These are phyloP conservation scores for Herpomyces periplanetae DNA, from an alignment of 2,329 filamentous ascomycete genomes.

Conservation along the genomic window DNA sequence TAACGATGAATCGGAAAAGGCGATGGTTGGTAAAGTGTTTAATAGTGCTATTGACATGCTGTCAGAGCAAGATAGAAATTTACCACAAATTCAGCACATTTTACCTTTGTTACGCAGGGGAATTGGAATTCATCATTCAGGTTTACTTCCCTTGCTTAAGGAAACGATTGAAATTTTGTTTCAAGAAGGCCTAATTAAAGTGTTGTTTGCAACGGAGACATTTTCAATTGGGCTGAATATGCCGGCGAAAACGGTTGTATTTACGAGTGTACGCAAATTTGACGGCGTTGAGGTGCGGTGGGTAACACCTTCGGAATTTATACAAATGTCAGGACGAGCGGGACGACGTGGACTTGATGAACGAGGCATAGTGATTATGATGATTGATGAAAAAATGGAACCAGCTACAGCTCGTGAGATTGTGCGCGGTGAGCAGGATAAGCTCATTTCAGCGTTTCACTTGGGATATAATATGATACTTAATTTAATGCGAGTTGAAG, in stretches of 20 bases:
- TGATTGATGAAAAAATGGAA: slow-evolving; percentile 89
- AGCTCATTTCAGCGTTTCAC: slow-evolving; percentile 86
- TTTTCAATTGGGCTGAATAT: slow-evolving; percentile 97
- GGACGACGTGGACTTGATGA: slow-evolving; percentile 90
- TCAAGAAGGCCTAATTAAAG: slow-evolving; percentile 89
- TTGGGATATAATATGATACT: slow-evolving; percentile 97
- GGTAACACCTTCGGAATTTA: slow-evolving; percentile 74
- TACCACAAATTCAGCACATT: slow-evolving; percentile 68
- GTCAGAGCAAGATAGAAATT: slow-evolving; percentile 50
- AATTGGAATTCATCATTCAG: slow-evolving; percentile 89
- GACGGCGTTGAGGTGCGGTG: slow-evolving; percentile 45
- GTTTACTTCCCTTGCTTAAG: slow-evolving; percentile 71
- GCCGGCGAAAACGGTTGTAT: slow-evolving; percentile 97
- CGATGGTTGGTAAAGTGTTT: slow-evolving; percentile 77
- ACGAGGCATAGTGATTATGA: slow-evolving; percentile 95
- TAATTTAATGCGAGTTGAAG: slow-evolving; percentile 82
- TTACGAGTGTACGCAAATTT: slow-evolving; percentile 79
- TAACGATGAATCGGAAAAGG: slow-evolving; percentile 83
- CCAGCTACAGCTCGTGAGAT: slow-evolving; percentile 74
- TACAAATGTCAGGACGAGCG: slow-evolving; percentile 92
- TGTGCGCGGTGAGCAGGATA: slow-evolving; percentile 80
- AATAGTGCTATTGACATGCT: slow-evolving; percentile 65
- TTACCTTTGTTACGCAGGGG: slow-evolving; percentile 56
- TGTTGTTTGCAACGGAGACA: slow-evolving; percentile 84
- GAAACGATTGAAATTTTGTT: slow-evolving; percentile 97